These are phyloP conservation scores for Chrysoporthe puriensis DNA, from an alignment of 2,329 filamentous ascomycete species.

Conservation along the genomic window DNA sequence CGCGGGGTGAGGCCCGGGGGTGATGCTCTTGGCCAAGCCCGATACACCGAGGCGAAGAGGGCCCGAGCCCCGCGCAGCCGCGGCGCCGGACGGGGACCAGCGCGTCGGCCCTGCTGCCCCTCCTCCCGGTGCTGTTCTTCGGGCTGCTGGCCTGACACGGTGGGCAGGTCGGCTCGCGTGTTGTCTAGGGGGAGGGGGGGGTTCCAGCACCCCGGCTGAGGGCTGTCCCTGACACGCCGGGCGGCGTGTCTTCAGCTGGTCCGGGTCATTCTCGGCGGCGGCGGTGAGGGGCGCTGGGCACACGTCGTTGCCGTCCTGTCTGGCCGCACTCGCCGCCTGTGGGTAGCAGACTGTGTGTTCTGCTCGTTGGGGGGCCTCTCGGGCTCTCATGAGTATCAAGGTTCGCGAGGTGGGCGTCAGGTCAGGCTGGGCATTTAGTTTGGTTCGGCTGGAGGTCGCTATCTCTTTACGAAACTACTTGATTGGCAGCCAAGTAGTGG, in stretches of 20 bases:
- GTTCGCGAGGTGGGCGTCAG: too few species aligned
- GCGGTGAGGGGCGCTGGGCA: not conserved
- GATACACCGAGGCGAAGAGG: slow-evolving; percentile 7
- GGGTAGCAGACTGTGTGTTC: slow-evolving; percentile 43
- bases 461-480: too few species aligned
- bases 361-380: too few species aligned
- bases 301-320: not conserved
- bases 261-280: not conserved
- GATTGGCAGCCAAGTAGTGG: too few species aligned
- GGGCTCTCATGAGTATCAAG: too few species aligned
- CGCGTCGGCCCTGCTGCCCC: slow-evolving; percentile 10
- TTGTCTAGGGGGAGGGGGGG: slow-evolving; percentile 23
- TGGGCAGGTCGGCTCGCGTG: too few species aligned
- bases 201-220: slow-evolving; percentile 49
- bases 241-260: slow-evolving; percentile 43
- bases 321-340: slow-evolving; percentile 35
- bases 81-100: not conserved
- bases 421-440: slow-evolving; percentile 41
- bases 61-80: not conserved
- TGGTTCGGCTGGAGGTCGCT: too few species aligned
- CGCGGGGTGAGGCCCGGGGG: not conserved
- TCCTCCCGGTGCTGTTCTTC: not conserved
- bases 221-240: slow-evolving; percentile 53
- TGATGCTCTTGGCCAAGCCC: slow-evolving; percentile 21
- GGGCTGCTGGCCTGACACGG: slow-evolving; percentile 1